Conservation (phyloP, 371 early-diverging fungal species). For the Funneliformis caledonium region DNA sequence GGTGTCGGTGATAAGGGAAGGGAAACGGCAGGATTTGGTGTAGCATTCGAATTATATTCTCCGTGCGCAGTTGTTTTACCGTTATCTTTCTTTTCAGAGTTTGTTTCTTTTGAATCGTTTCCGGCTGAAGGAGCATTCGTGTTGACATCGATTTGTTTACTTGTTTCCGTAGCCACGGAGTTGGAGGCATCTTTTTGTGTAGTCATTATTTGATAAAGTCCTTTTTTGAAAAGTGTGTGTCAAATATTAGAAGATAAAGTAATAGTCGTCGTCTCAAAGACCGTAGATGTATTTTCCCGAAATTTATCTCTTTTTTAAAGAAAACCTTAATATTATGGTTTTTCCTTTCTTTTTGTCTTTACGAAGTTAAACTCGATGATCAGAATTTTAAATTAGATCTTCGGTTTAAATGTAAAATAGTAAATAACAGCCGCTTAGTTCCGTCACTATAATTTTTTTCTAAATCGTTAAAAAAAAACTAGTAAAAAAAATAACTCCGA, state of each 20-base stretch:
- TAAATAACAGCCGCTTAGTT: neutral
- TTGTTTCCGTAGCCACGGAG: neutral
- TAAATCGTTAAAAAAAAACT: neutral
- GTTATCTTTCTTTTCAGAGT: conserved; percentile 18
- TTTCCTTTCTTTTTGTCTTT: neutral
- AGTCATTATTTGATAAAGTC: conserved; percentile 20
- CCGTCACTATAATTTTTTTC: conserved; percentile 8
- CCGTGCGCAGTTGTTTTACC: conserved; percentile 16
- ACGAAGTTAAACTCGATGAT: neutral
- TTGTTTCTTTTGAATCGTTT: conserved; percentile 13
- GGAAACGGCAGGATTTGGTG: neutral
- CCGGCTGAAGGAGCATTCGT: neutral
- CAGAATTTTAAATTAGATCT: conserved; percentile 11
- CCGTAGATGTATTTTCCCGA: neutral
- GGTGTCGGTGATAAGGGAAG: conserved; percentile 33
- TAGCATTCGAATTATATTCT: conserved; percentile 31
- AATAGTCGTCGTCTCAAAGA: neutral
- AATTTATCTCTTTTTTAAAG: neutral
- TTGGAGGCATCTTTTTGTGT: neutral
- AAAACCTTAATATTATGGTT: neutral
- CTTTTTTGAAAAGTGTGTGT: neutral
- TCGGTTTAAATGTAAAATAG: neutral
- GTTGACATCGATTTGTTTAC: conserved; percentile 23
- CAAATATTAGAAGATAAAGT: no score
- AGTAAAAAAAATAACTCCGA: conserved; percentile 3